Percentiles rank a stretch among this genome's conserved stretches.
Conservation (phyloP, 2,329 filamentous ascomycete genomes). For the Didymellaceae sp. region DNA sequence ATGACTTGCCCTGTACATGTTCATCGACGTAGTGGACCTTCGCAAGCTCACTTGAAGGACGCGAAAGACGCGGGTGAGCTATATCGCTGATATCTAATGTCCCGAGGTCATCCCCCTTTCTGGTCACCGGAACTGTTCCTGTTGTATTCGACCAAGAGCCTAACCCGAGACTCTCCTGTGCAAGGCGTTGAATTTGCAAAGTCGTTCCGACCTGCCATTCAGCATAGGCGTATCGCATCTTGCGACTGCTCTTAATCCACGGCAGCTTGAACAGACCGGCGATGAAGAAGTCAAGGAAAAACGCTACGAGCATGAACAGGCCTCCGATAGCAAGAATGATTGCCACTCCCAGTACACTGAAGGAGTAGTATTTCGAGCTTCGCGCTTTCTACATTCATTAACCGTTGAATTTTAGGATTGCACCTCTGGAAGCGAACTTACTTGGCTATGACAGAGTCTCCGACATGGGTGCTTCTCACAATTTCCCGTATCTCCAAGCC, state of each 20-base stretch:
- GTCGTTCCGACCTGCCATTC: slow-evolving; percentile 30
- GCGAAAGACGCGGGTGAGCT: slow-evolving; percentile 5
- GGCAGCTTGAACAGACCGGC: neutral
- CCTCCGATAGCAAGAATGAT: slow-evolving; percentile 2
- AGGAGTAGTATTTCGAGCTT: slow-evolving; percentile 10
- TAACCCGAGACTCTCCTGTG: slow-evolving; percentile 24
- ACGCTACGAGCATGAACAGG: neutral
- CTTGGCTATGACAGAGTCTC: neutral
- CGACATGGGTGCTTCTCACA: neutral
- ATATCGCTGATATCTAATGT: slow-evolving; percentile 10
- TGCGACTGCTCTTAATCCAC: neutral
- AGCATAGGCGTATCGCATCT: slow-evolving; percentile 9
- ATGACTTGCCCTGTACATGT: neutral
- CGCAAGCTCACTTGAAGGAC: neutral
- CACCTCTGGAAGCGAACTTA: no score
- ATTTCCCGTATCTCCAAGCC: neutral
- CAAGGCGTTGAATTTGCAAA: slow-evolving; percentile 30
- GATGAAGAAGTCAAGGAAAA: slow-evolving; percentile 1
- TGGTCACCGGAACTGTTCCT: slow-evolving; percentile 20
- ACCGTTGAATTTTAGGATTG: neutral
- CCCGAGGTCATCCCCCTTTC: slow-evolving; percentile 11
- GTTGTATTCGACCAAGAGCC: slow-evolving; percentile 25
- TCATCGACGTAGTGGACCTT: neutral
- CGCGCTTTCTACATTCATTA: neutral
- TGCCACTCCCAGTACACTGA: slow-evolving; percentile 2